Evolutionary conservation across 2,329 filamentous ascomycete genomes (phyloP).

Genomic region (Tolypocladium sp.): DNA sequence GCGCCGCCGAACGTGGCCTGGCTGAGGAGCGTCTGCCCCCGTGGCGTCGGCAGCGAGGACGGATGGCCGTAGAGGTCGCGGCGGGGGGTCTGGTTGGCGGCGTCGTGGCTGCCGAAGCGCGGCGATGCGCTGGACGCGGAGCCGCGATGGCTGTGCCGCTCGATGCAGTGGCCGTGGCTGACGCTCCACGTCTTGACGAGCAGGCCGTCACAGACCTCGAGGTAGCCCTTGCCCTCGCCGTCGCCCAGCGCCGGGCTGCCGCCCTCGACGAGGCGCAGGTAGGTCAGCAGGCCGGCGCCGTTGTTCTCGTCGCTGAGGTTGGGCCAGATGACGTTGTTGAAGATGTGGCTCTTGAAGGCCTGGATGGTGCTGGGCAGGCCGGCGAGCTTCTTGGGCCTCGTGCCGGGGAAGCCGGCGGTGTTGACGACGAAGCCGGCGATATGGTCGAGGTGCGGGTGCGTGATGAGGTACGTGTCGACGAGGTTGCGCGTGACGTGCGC

Average conservation of each 20-base stretch:
- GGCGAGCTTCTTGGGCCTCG: conserved; percentile 75
- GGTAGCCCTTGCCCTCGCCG: conserved; percentile 71
- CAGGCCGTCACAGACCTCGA: conserved; percentile 82
- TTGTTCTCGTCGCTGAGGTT: conserved; percentile 95
- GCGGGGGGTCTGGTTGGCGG: conserved; percentile 19
- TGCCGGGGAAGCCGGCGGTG: conserved; percentile 74
- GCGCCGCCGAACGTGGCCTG: conserved; percentile 17
- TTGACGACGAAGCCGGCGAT: conserved; percentile 88
- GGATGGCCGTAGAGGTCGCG: conserved; percentile 9
- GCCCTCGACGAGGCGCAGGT: conserved; percentile 79
- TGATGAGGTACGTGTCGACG: conserved; percentile 84
- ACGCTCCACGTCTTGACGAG: conserved; percentile 80
- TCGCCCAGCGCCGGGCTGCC: conserved; percentile 78
- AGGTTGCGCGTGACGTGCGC: conserved; percentile 69
- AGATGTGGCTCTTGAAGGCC: conserved; percentile 87
- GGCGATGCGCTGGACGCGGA: conserved; percentile 39
- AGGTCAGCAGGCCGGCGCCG: conserved; percentile 85
- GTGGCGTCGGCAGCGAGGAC: conserved; percentile 1
- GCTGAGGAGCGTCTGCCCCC: conserved; percentile 19
- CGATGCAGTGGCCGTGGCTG: conserved; percentile 83
- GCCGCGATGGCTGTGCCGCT: conserved; percentile 58
- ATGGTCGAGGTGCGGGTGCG: conserved; percentile 95
- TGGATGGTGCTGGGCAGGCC: conserved; percentile 83
- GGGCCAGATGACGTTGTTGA: conserved; percentile 97
- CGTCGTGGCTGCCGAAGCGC: conserved; percentile 41